phyloP scores from a whole-genome alignment of 2,329 filamentous ascomycete species.

The Sordariomycetes sp. region DNA sequence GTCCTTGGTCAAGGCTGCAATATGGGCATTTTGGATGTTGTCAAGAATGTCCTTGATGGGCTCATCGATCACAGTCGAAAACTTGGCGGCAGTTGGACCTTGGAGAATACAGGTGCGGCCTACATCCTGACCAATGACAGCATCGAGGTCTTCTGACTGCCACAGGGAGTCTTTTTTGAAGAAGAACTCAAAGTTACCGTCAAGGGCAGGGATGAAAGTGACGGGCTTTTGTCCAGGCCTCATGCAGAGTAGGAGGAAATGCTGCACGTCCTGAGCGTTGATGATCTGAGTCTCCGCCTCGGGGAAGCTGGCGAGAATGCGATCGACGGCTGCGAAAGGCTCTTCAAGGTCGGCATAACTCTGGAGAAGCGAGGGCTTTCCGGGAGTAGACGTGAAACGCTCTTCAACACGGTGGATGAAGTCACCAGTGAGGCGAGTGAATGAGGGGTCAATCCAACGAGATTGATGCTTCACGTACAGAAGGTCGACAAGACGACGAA shows the following conservation, averaged over 20 bases:
- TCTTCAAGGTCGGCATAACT: slow-evolving; percentile 81
- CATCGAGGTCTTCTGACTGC: slow-evolving; percentile 97
- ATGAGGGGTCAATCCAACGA: slow-evolving; percentile 84
- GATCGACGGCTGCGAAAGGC: slow-evolving; percentile 69
- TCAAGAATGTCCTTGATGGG: slow-evolving; percentile 93
- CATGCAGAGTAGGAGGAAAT: slow-evolving; percentile 90
- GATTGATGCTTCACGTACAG: slow-evolving; percentile 87
- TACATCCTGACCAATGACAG: slow-evolving; percentile 92
- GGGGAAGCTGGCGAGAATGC: slow-evolving; percentile 73
- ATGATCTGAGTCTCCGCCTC: slow-evolving; percentile 86
- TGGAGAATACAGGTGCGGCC: slow-evolving; percentile 94
- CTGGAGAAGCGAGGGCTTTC: slow-evolving; percentile 75
- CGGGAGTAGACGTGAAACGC: slow-evolving; percentile 69
- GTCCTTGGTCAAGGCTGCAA: slow-evolving; percentile 68
- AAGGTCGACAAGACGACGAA: slow-evolving; percentile 78
- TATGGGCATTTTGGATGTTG: slow-evolving; percentile 81
- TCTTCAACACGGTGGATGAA: slow-evolving; percentile 97
- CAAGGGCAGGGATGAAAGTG: slow-evolving; percentile 89
- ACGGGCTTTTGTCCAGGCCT: slow-evolving; percentile 91
- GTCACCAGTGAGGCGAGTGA: slow-evolving; percentile 76
- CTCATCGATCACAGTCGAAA: slow-evolving; percentile 83
- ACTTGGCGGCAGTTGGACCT: slow-evolving; percentile 85
- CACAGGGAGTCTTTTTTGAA: slow-evolving; percentile 99
- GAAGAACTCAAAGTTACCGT: slow-evolving; percentile 97
- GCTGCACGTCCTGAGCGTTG: slow-evolving; percentile 95